Evolutionary conservation across 192 early-diverging fungal species (phyloP).

Genomic region (Jimgerdemannia flammicorona): DNA sequence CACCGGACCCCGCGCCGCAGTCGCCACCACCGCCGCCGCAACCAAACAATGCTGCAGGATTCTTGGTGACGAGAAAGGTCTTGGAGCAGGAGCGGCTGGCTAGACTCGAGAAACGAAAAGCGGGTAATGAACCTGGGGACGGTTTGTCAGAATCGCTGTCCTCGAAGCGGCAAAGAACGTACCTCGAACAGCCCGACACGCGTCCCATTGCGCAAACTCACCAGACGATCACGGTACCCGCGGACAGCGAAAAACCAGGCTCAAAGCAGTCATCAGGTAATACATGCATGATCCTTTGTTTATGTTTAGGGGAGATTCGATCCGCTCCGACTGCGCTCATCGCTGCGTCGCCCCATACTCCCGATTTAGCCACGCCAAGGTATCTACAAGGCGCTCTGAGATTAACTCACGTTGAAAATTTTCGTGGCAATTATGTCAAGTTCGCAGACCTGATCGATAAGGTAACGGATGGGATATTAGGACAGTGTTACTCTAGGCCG

Average conservation of each 20-base stretch:
- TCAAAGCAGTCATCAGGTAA: neutral
- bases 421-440: constrained; percentile 26
- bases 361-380: neutral
- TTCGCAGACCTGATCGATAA: constrained; percentile 38
- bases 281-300: neutral
- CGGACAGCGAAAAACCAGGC: neutral
- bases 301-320: neutral
- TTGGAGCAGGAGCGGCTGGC: neutral
- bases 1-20: neutral
- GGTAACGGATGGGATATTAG: constrained; percentile 2
- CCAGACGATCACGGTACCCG: neutral
- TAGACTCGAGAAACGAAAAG: neutral
- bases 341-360: neutral
- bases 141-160: neutral
- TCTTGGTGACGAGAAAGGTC: constrained; percentile 6
- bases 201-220: neutral
- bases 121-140: neutral
- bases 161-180: neutral
- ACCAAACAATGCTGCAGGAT: constrained; percentile 23
- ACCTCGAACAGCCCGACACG: neutral
- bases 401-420: constrained; percentile 24
- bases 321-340: neutral
- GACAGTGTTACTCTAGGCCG: neutral
- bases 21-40: constrained; percentile 8
- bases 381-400: constrained; percentile 27